Percentiles rank a stretch among this genome's conserved stretches.
Evolutionary conservation across 2,329 filamentous ascomycete genomes (phyloP).

Genomic region (Trichoderma breve): DNA sequence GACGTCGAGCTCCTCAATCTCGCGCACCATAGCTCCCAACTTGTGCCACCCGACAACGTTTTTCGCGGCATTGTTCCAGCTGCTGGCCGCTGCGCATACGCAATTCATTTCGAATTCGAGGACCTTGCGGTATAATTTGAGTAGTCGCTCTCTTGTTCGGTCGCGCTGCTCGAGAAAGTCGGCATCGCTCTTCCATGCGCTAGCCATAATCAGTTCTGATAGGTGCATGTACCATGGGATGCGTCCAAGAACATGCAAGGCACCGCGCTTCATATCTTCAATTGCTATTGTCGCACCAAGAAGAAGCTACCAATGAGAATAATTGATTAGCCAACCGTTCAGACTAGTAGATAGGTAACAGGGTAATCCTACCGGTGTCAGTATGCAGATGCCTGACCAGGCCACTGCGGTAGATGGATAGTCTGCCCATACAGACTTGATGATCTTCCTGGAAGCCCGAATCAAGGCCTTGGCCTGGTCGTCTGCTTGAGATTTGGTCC

Average conservation of each 20-base stretch:
- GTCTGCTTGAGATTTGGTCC: conserved; percentile 31
- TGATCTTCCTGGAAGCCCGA: conserved; percentile 28
- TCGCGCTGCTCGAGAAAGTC: conserved; percentile 27
- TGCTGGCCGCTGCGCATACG: conserved; percentile 38
- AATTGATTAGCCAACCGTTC: not conserved
- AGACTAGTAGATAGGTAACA: not conserved
- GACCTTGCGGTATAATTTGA: conserved; percentile 33
- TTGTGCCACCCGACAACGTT: conserved; percentile 38
- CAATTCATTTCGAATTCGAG: conserved; percentile 42
- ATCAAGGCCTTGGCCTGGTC: conserved; percentile 31
- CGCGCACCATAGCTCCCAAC: conserved; percentile 29
- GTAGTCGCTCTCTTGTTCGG: conserved; percentile 26
- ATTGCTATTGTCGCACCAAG: conserved; percentile 37
- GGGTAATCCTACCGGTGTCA: conserved; percentile 35
- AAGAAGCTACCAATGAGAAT: conserved; percentile 29
- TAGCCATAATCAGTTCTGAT: conserved; percentile 27
- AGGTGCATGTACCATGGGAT: conserved; percentile 38
- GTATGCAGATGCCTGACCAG: conserved; percentile 38
- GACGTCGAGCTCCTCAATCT: conserved; percentile 30
- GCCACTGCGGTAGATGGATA: conserved; percentile 34
- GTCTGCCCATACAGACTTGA: conserved; percentile 28
- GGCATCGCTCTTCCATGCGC: conserved; percentile 27
- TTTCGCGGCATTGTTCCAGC: conserved; percentile 38
- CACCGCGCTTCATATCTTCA: conserved; percentile 31
- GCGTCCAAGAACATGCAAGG: conserved; percentile 33